Evolutionary conservation across 2,329 filamentous ascomycete species (phyloP).

Genomic region (Botrytis cinerea): DNA sequence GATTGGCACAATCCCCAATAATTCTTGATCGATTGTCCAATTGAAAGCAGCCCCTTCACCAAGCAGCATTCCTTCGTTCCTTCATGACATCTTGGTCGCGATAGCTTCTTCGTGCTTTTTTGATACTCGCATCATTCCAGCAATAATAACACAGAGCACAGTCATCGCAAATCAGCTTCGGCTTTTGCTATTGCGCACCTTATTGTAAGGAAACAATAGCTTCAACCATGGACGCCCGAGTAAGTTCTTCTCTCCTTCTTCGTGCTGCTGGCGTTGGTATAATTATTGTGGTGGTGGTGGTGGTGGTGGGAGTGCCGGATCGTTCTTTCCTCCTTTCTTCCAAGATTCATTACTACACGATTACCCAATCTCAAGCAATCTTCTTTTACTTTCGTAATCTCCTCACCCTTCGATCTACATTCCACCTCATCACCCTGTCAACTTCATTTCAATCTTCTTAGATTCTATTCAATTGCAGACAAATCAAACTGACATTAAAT

Average conservation of each 20-base stretch:
- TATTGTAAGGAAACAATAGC: constrained; percentile 1
- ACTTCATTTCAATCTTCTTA: constrained; percentile 29
- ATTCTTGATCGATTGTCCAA: constrained; percentile 2
- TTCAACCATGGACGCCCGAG: constrained; percentile 46
- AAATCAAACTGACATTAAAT: constrained; percentile 37
- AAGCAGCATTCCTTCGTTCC: constrained; percentile 14
- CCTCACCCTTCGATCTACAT: constrained; percentile 26
- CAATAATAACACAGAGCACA: not conserved
- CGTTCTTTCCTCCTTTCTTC: constrained; percentile 9
- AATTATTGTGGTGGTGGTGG: not conserved
- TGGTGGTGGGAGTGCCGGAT: not conserved
- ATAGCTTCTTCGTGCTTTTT: constrained; percentile 25
- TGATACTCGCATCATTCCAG: not conserved
- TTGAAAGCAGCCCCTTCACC: not conserved
- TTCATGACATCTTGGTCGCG: constrained; percentile 35
- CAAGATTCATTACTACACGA: not conserved
- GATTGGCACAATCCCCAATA: constrained; percentile 13
- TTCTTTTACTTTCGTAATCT: constrained; percentile 17
- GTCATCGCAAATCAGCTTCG: constrained; percentile 9
- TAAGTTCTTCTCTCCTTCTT: constrained; percentile 37
- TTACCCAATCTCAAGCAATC: constrained; percentile 12
- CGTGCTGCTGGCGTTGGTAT: not conserved
- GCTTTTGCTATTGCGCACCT: constrained; percentile 10
- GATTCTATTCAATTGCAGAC: constrained; percentile 24
- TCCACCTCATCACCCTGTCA: constrained; percentile 30